Base-by-base conservation (phyloP, 306 rosid genomes). In the Carpinus viminea region DNA sequence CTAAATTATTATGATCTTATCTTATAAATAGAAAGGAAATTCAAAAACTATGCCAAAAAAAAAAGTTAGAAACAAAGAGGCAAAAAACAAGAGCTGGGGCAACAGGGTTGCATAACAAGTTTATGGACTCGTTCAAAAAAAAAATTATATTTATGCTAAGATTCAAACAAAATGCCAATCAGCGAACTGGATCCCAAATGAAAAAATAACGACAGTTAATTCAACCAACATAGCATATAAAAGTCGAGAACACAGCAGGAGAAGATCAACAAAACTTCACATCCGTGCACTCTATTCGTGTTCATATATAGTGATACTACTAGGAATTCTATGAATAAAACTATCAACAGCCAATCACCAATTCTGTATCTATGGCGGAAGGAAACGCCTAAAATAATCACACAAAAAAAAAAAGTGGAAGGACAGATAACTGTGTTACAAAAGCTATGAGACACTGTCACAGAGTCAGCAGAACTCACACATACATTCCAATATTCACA, bases 101-200 rank as follows among this genome's bases (percentile, higher is more conserved):
- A 12, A 60, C 68, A 60, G 18, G 65, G 68, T 26, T 60, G 68
- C 68, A 60, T 26, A 28, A 60, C 68, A 60, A 12, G 41, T 60
- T 60, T 60, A 28, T 60, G 38, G 38, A 24, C 41, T 60, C 0
- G 41, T 26, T 60, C 68, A 60, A 60, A 60, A 47, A 5, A 60
- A 60, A 24, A 24, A 0, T 24, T 24, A 0, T 61, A 61, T 61
- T 13, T 61, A 26, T 26, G 68, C 68, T 61, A 61, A 61, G 68
- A 61, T 13, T 13, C 68, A 61, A 24, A 61, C 9, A 36, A 26
- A 61, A 24, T 24, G 12, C 68, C 38, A 61, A 61, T 12, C 45
- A 41, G 45, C 4, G 2, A 12, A 4, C 36, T 6, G 41, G 68
- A 61, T 5, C 68, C 8, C 36, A 12, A 61, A 26, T 28, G 2